Base-by-base conservation (phyloP, 1,284 basidiomycete genomes). In the Puccinia brachypodii region DNA sequence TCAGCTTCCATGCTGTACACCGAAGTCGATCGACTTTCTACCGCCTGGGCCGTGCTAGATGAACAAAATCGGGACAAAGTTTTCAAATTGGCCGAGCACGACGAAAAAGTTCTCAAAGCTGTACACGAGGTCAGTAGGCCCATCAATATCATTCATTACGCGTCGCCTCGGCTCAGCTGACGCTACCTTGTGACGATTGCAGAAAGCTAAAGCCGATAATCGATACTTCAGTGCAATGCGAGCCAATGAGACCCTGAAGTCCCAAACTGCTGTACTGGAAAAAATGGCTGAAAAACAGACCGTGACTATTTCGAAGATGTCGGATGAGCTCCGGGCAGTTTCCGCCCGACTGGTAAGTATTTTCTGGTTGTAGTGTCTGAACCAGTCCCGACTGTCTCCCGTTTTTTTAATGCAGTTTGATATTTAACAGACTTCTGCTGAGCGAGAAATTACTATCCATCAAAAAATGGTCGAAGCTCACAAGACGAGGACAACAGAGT, bases 201-300 rank as follows among this genome's bases (percentile, higher is more conserved):
- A 92, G 91, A 93, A 91, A 92, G 93, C 94, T 16, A 98, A 96
- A 87, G 92, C 93, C 28, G 96, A 98, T 85, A 97, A 95, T 89
- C 97, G 95, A 87, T 98, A 92, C 87, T 98, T 92, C 86, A 90
- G 93, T 36, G 92, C 92, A 6, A 94, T 96, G 92, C 91, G 94
- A 44, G 91, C 92, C 81, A 95, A 94, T 86, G 95, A 98, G 83
- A 91, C 92, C 2, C 87, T 92, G 6, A 93, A 94, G 50, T 89
- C 88, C 1, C 94, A 97, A 86, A 90, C 91, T 82, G 93, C 93
- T 86, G 90, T 90, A 47, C 87, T 92, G 31, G 87, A 89, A 47
- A 89, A 91, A 56, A 90, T 89, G 71, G 87, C 91, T 22, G 94
- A 96, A 85, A 93, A 93, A 84, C 94, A 96, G 85, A 89, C 89